phyloP scores from a whole-genome alignment of 768 basidiomycete genomes.

The Trametes coccinea region DNA sequence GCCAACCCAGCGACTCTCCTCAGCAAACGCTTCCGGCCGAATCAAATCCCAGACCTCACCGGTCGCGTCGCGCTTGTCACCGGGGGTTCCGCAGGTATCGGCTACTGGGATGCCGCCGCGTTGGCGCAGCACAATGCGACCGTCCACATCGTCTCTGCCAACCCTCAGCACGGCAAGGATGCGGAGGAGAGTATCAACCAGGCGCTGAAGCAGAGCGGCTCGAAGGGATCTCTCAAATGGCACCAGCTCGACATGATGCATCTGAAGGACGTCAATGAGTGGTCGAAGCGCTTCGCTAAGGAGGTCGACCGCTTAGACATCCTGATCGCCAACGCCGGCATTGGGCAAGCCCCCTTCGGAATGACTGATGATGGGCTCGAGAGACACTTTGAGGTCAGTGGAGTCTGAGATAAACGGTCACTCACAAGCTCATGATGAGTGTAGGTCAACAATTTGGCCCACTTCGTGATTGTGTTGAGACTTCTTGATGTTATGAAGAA shows the following conservation, averaged over 20 bases:
- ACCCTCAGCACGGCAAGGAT: constrained; percentile 29
- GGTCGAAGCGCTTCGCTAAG: constrained; percentile 25
- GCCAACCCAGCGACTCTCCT: constrained; percentile 29
- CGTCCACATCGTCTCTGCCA: constrained; percentile 33
- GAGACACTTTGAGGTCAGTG: constrained; percentile 29
- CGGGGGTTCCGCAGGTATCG: constrained; percentile 32
- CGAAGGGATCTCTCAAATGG: constrained; percentile 29
- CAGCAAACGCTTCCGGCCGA: constrained; percentile 29
- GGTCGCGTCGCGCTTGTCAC: constrained; percentile 33
- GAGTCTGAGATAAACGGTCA: no score
- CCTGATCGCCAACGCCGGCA: constrained; percentile 32
- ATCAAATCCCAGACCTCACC: constrained; percentile 31
- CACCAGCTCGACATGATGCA: constrained; percentile 27
- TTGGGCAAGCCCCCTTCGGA: constrained; percentile 31
- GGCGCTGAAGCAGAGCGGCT: constrained; percentile 24
- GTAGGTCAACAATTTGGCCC: constrained; percentile 33
- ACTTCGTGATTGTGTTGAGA: constrained; percentile 30
- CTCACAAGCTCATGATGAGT: no score
- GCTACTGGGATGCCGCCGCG: constrained; percentile 33
- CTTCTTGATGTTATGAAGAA: constrained; percentile 32
- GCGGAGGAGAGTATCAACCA: constrained; percentile 30
- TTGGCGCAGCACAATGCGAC: constrained; percentile 30
- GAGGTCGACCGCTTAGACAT: constrained; percentile 30
- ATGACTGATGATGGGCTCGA: constrained; percentile 31
- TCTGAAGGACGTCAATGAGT: constrained; percentile 26